Percentiles rank a stretch among this genome's conserved stretches.
Evolutionary conservation across 306 rosid species (phyloP).

Genomic region (Carpinus fangiana): DNA sequence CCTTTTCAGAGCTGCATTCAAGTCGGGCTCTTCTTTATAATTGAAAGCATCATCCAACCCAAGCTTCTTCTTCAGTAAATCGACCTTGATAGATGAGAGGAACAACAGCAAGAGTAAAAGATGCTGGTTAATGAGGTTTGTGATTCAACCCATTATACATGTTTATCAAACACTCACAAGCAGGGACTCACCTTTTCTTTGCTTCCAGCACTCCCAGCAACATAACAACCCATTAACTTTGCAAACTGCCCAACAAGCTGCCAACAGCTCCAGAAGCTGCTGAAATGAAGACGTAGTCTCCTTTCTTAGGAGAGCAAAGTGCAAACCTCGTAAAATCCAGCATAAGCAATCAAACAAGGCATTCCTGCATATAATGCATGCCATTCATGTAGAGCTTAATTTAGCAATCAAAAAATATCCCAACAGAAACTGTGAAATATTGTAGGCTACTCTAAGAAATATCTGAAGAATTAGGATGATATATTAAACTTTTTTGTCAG

Average conservation of each 20-base stretch:
- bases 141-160: neutral
- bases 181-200: slow-evolving; percentile 29
- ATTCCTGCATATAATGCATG: slow-evolving; percentile 21
- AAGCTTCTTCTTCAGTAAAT: slow-evolving; percentile 33
- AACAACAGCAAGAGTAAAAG: neutral
- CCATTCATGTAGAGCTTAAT: neutral
- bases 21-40: slow-evolving; percentile 39
- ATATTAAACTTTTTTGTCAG: too few relatives aligned
- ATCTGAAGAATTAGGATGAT: neutral
- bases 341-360: slow-evolving; percentile 43
- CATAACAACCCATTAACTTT: slow-evolving; percentile 38
- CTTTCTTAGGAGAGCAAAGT: slow-evolving; percentile 38
- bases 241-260: slow-evolving; percentile 51
- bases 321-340: slow-evolving; percentile 33
- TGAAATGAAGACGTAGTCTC: slow-evolving; percentile 38
- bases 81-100: neutral
- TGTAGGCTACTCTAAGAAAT: neutral
- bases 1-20: slow-evolving; percentile 36
- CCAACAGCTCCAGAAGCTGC: slow-evolving; percentile 48
- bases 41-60: slow-evolving; percentile 37
- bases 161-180: neutral
- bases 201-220: slow-evolving; percentile 48
- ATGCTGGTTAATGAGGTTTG: neutral
- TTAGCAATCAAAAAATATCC: neutral
- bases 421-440: too few relatives aligned